Evolutionary conservation across 2,329 filamentous ascomycete genomes (phyloP).

Genomic region (Claviceps sorghi): DNA sequence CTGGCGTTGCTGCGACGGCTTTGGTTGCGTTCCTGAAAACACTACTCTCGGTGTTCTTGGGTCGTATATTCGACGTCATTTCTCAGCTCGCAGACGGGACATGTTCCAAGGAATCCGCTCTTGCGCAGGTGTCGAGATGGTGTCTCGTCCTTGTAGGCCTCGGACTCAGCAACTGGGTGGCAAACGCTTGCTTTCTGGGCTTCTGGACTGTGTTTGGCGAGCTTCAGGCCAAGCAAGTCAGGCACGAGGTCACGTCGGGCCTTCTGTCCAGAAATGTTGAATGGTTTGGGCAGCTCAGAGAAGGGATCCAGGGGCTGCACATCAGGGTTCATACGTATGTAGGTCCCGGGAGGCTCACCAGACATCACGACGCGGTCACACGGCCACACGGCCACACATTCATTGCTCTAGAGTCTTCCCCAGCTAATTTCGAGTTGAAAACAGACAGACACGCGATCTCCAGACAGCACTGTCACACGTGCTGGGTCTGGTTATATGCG

Average conservation of each 20-base stretch:
- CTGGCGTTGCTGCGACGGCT: slow-evolving; percentile 41
- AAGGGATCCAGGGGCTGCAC: slow-evolving; percentile 59
- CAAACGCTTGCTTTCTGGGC: slow-evolving; percentile 51
- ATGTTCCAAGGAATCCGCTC: slow-evolving; percentile 33
- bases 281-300: slow-evolving; percentile 66
- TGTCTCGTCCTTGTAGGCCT: slow-evolving; percentile 49
- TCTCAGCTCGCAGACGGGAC: slow-evolving; percentile 46
- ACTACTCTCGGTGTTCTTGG: slow-evolving; percentile 53
- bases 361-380: neutral
- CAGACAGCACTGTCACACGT: slow-evolving; percentile 69
- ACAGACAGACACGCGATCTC: slow-evolving; percentile 69
- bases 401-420: neutral
- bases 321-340: slow-evolving; percentile 64
- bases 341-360: slow-evolving; percentile 16
- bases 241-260: slow-evolving; percentile 49
- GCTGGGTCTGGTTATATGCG: slow-evolving; percentile 54
- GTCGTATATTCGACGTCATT: slow-evolving; percentile 59
- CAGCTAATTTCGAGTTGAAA: neutral
- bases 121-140: slow-evolving; percentile 41
- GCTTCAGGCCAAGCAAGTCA: slow-evolving; percentile 53
- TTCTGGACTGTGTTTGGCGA: slow-evolving; percentile 71
- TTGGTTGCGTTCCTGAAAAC: slow-evolving; percentile 50
- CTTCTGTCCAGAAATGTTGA: slow-evolving; percentile 59
- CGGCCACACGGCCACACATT: no score
- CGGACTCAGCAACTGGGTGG: slow-evolving; percentile 50